phyloP scores from a whole-genome alignment of 1,284 basidiomycete species.

The Papiliotrema laurentii region DNA sequence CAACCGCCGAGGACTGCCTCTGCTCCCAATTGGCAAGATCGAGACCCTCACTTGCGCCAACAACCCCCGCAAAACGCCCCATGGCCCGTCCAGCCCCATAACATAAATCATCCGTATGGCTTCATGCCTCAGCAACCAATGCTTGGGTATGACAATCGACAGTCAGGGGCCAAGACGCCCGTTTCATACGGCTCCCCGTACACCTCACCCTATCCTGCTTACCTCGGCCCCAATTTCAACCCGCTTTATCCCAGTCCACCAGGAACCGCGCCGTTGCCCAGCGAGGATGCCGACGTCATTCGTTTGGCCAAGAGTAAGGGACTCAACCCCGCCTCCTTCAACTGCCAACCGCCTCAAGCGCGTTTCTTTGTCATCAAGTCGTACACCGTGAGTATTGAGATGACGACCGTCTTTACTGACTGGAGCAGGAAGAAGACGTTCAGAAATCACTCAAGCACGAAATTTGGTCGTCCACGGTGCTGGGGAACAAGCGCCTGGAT shows the following conservation, averaged over 20 bases:
- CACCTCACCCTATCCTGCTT: conserved; percentile 3
- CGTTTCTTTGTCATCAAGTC: conserved; percentile 96
- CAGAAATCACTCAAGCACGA: conserved; percentile 95
- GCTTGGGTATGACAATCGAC: not conserved
- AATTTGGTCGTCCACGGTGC: conserved; percentile 94
- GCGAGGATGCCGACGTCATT: conserved; percentile 64
- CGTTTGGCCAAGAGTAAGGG: conserved; percentile 79
- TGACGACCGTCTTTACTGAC: conserved; percentile 1
- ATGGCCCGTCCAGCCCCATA: conserved; percentile 4
- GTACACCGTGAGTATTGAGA: conserved; percentile 57
- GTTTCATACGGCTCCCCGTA: too few relatives aligned
- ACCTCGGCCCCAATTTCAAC: not conserved
- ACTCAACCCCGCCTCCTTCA: conserved; percentile 83
- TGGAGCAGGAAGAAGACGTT: conserved; percentile 73
- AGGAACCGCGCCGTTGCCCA: conserved; percentile 17
- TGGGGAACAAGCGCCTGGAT: conserved; percentile 91
- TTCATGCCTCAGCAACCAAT: not conserved
- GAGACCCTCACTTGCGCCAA: not conserved
- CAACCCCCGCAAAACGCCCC: conserved; percentile 1
- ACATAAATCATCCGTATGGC: conserved; percentile 1
- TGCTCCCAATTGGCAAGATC: conserved; percentile 14
- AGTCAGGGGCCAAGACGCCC: conserved; percentile 3
- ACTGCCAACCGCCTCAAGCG: conserved; percentile 71
- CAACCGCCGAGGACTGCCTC: conserved; percentile 14
- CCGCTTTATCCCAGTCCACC: conserved; percentile 15